These are phyloP conservation scores for Cystofilobasidium macerans DNA, from an alignment of 768 basidiomycete species.

Conservation along the genomic window DNA sequence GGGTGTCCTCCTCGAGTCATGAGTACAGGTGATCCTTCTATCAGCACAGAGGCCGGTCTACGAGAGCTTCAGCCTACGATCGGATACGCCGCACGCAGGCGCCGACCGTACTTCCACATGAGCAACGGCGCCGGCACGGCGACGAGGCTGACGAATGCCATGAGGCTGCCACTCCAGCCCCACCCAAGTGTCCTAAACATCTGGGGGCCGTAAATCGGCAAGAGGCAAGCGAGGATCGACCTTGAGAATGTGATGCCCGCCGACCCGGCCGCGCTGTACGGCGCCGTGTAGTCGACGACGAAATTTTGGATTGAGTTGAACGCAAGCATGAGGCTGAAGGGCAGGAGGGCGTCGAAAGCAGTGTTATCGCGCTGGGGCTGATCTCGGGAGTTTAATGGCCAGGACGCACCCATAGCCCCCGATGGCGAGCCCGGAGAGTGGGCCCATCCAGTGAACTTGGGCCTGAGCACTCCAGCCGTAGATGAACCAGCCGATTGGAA, in stretches of 20 bases:
- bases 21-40: too few relatives aligned
- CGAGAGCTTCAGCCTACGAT: not conserved
- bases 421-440: constrained; percentile 1
- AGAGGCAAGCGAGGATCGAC: constrained; percentile 11
- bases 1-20: too few relatives aligned
- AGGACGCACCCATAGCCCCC: constrained; percentile 8
- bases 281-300: constrained; percentile 15
- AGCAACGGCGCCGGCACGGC: constrained; percentile 12
- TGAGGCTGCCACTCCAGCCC: constrained; percentile 4
- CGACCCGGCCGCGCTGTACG: constrained; percentile 18
- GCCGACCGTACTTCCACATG: constrained; percentile 17
- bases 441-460: constrained; percentile 13
- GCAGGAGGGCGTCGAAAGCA: not conserved
- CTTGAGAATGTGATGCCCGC: constrained; percentile 14
- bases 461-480: constrained; percentile 9
- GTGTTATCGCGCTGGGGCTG: too few relatives aligned
- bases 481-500: constrained; percentile 4
- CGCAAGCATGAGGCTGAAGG: constrained; percentile 18
- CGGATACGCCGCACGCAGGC: constrained; percentile 14
- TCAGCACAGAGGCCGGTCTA: too few relatives aligned
- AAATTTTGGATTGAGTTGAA: constrained; percentile 25
- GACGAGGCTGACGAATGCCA: constrained; percentile 9
- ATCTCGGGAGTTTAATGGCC: not conserved
- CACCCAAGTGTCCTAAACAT: constrained; percentile 19
- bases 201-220: constrained; percentile 14